Conservation (phyloP, 257 asterid genomes). For the Perilla frutescens region DNA sequence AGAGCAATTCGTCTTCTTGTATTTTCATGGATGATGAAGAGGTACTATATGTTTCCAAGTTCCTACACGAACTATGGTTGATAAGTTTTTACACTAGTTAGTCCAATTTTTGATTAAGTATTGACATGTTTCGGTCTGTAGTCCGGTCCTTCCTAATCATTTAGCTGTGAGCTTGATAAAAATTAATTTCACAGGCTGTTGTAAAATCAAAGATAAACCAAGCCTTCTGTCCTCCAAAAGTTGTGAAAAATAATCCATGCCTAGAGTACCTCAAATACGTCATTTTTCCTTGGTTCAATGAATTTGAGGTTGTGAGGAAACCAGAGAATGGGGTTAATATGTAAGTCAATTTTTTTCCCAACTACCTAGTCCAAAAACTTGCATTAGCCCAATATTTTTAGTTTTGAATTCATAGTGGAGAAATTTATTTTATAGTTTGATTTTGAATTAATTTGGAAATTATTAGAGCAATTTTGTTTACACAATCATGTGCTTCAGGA, state of each 20-base stretch:
- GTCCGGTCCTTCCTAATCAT: slow-evolving; percentile 9
- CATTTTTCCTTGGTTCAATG: slow-evolving; percentile 79
- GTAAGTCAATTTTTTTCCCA: slow-evolving; percentile 44
- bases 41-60: slow-evolving; percentile 49
- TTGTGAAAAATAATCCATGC: slow-evolving; percentile 74
- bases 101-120: not conserved
- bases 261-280: slow-evolving; percentile 75
- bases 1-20: slow-evolving; percentile 76
- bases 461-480: not conserved
- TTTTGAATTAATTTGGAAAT: slow-evolving; percentile 3
- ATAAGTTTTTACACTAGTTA: slow-evolving; percentile 9
- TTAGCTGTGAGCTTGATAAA: not conserved
- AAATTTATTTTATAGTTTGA: not conserved
- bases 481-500: slow-evolving; percentile 46
- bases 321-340: slow-evolving; percentile 82
- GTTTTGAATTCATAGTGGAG: not conserved
- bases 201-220: slow-evolving; percentile 79
- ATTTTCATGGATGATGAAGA: slow-evolving; percentile 91
- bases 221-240: slow-evolving; percentile 86
- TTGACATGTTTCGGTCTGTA: not conserved
- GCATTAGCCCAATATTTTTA: not conserved
- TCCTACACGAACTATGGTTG: not conserved
- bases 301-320: slow-evolving; percentile 69
- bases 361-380: not conserved
- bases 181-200: slow-evolving; percentile 59